Conservation (phyloP, 148 eudicot genomes). For the Vaccinium myrtillus region DNA sequence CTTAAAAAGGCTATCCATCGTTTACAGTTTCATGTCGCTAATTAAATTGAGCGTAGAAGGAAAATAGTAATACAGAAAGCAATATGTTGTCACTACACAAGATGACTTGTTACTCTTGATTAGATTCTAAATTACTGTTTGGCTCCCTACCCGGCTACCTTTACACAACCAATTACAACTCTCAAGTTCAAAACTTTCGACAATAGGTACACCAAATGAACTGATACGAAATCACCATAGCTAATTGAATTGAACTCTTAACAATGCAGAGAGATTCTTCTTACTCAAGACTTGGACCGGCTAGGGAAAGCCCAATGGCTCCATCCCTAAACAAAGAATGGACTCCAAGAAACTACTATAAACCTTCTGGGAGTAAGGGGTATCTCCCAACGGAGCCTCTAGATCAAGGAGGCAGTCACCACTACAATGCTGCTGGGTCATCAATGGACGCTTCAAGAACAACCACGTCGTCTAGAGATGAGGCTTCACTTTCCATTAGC, state of each 20-base stretch:
- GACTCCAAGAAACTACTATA: conserved; percentile 72
- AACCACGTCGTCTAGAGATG: conserved; percentile 83
- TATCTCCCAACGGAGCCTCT: conserved; percentile 53
- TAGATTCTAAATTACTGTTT: background rate
- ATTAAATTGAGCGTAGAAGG: too few species aligned
- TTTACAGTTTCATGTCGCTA: background rate
- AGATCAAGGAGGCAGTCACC: conserved; percentile 44
- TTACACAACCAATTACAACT: background rate
- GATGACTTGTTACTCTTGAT: background rate
- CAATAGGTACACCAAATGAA: background rate
- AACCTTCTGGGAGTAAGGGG: conserved; percentile 50
- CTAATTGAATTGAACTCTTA: conserved; percentile 1
- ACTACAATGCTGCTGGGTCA: conserved; percentile 45
- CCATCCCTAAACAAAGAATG: conserved; percentile 68
- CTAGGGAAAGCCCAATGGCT: conserved; percentile 80
- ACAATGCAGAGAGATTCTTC: conserved; percentile 73
- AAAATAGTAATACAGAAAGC: too few species aligned
- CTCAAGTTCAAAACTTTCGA: background rate
- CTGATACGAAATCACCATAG: background rate
- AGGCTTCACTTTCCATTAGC: conserved; percentile 79
- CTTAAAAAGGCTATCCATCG: background rate
- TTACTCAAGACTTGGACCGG: conserved; percentile 77
- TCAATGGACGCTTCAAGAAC: conserved; percentile 86
- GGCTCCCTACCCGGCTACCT: background rate
- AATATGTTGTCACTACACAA: background rate